A percentile compares a stretch with the other conserved stretches of the same genome.
phyloP scores from a whole-genome alignment of 345 rosid species.

The Ailanthus altissimus region DNA sequence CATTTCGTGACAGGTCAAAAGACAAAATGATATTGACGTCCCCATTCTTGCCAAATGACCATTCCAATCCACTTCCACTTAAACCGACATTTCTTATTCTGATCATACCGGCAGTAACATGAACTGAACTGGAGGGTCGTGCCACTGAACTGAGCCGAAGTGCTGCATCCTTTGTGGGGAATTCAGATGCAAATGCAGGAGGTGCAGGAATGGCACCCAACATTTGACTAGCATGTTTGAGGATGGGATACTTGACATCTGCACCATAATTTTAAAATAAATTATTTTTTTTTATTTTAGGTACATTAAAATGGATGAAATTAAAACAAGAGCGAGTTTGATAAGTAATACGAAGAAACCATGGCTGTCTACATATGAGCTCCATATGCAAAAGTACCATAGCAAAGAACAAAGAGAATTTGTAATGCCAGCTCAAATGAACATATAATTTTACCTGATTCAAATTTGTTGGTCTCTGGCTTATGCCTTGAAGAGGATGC shows the following conservation, averaged over 20 bases:
- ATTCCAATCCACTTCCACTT: slow-evolving; percentile 43
- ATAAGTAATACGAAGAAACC: not conserved
- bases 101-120: slow-evolving; percentile 76
- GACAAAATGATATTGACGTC: slow-evolving; percentile 57
- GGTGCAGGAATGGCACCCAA: slow-evolving; percentile 69
- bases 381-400: not conserved
- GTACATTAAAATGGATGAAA: not conserved
- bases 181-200: slow-evolving; percentile 71
- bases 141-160: slow-evolving; percentile 50
- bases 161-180: slow-evolving; percentile 62
- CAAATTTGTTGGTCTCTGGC: slow-evolving; percentile 41
- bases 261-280: slow-evolving; percentile 23
- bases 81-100: slow-evolving; percentile 54
- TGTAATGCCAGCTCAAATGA: not conserved
- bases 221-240: slow-evolving; percentile 78
- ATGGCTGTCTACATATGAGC: not conserved
- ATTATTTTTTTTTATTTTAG: slow-evolving; percentile 15
- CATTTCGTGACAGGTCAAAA: slow-evolving; percentile 43
- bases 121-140: slow-evolving; percentile 71
- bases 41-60: slow-evolving; percentile 64
- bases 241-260: slow-evolving; percentile 64
- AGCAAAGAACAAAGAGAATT: not conserved
- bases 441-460: slow-evolving; percentile 51
- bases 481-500: slow-evolving; percentile 65
- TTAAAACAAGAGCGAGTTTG: not conserved